A percentile compares a stretch with the other conserved stretches of the same genome.
Evolutionary conservation across 306 rosid genomes (phyloP).

Genomic region (Begonia masoniana): DNA sequence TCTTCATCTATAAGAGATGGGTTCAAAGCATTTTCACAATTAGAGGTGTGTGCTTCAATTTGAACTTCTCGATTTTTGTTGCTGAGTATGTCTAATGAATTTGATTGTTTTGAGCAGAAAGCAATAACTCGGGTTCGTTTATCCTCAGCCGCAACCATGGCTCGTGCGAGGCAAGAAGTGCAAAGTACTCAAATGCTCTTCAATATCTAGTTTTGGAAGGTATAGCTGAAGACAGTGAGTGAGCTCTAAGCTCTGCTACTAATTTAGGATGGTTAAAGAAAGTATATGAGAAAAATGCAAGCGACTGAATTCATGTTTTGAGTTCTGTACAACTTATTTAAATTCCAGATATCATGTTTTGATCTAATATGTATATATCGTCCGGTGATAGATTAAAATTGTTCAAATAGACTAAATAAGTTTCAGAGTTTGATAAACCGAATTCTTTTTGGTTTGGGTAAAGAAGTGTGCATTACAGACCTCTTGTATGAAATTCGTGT

Average conservation of each 20-base stretch:
- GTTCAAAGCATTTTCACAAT: conserved; percentile 54
- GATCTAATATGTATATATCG: too few species aligned
- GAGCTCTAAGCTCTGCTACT: background rate
- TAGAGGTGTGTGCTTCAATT: conserved; percentile 31
- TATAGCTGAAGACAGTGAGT: conserved; percentile 23
- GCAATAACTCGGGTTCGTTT: conserved; percentile 50
- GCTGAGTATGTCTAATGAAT: background rate
- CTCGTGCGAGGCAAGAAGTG: conserved; percentile 22
- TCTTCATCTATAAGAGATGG: conserved; percentile 90
- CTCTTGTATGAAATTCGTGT: too few species aligned
- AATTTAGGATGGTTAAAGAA: too few species aligned
- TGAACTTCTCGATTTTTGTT: conserved; percentile 1
- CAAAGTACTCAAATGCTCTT: conserved; percentile 75
- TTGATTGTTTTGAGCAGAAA: conserved; percentile 26
- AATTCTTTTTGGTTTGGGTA: too few species aligned
- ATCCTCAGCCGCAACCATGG: conserved; percentile 26
- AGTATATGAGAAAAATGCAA: too few species aligned
- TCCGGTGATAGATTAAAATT: too few species aligned
- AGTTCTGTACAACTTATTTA: too few species aligned
- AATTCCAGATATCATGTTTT: too few species aligned
- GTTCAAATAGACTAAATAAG: too few species aligned
- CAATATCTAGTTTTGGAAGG: conserved; percentile 51
- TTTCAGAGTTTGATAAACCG: too few species aligned
- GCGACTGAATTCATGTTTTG: too few species aligned
- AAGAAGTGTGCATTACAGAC: too few species aligned